Evolutionary conservation across 306 rosid species (phyloP).

Genomic region (Adenanthera pavonina): DNA sequence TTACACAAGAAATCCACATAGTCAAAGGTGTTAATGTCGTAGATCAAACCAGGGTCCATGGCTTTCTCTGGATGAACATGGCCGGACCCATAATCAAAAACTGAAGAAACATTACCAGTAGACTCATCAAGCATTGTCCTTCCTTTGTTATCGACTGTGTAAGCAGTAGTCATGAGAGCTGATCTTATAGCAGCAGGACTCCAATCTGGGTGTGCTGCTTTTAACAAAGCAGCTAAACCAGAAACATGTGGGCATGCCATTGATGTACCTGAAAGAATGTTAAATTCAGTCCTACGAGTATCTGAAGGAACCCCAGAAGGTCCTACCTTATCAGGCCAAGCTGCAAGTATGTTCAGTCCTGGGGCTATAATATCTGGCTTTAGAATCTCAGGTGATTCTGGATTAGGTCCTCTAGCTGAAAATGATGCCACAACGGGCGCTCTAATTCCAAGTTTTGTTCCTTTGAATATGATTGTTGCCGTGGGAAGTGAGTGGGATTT

Average conservation of each 20-base stretch:
- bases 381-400: slow-evolving; percentile 73
- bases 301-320: slow-evolving; percentile 74
- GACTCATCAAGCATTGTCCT: slow-evolving; percentile 76
- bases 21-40: slow-evolving; percentile 60
- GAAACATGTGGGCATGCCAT: slow-evolving; percentile 96
- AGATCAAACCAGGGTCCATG: slow-evolving; percentile 80
- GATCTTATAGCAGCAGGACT: slow-evolving; percentile 81
- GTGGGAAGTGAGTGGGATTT: slow-evolving; percentile 55
- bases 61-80: slow-evolving; percentile 86
- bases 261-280: slow-evolving; percentile 84
- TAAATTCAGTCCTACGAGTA: slow-evolving; percentile 66
- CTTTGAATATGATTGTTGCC: slow-evolving; percentile 68
- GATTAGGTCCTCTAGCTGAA: slow-evolving; percentile 86
- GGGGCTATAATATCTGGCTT: slow-evolving; percentile 90
- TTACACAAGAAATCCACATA: slow-evolving; percentile 86
- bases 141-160: slow-evolving; percentile 65
- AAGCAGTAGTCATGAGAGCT: slow-evolving; percentile 83
- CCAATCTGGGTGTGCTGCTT: slow-evolving; percentile 87
- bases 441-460: slow-evolving; percentile 63
- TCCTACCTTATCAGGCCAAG: slow-evolving; percentile 73
- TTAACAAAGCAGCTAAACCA: slow-evolving; percentile 76
- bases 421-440: slow-evolving; percentile 93
- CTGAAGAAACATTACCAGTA: slow-evolving; percentile 69
- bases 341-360: slow-evolving; percentile 83
- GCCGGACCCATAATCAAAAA: slow-evolving; percentile 78